Conservation (phyloP, 2,329 filamentous ascomycete species). For the Cytospora schulzeri region DNA sequence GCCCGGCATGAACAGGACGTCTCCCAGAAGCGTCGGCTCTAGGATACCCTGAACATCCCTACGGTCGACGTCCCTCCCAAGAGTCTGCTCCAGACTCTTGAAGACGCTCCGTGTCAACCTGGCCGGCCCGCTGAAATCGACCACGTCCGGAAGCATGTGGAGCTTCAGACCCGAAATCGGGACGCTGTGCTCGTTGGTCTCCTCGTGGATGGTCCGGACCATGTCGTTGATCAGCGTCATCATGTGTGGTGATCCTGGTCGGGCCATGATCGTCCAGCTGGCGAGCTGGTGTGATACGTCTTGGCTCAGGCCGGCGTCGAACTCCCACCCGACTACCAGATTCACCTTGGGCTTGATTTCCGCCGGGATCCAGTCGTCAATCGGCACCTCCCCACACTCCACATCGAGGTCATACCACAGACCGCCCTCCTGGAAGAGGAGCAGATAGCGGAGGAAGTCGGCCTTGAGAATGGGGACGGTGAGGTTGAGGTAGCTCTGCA, state of each 20-base stretch:
- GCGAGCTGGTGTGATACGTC: slow-evolving; percentile 20
- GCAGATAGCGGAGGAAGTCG: slow-evolving; percentile 69
- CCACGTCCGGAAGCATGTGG: slow-evolving; percentile 27
- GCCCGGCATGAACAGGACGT: slow-evolving; percentile 2
- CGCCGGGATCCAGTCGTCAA: slow-evolving; percentile 39
- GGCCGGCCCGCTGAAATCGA: slow-evolving; percentile 27
- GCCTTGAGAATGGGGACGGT: slow-evolving; percentile 54
- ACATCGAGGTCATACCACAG: slow-evolving; percentile 63
- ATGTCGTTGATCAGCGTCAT: slow-evolving; percentile 26
- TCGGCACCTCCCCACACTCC: slow-evolving; percentile 37
- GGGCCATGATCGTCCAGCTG: slow-evolving; percentile 29
- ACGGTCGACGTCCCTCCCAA: background rate
- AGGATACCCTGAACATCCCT: background rate
- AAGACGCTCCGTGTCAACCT: slow-evolving; percentile 24
- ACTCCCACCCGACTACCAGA: slow-evolving; percentile 36
- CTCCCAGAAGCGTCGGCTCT: background rate
- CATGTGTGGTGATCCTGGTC: slow-evolving; percentile 24
- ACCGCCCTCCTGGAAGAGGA: slow-evolving; percentile 74
- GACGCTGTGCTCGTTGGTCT: slow-evolving; percentile 7
- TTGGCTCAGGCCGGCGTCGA: slow-evolving; percentile 25
- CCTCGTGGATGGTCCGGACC: background rate
- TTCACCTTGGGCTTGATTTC: slow-evolving; percentile 20
- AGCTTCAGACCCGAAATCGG: slow-evolving; percentile 13
- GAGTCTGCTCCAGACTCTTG: slow-evolving; percentile 15
- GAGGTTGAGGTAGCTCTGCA: slow-evolving; percentile 31